phyloP scores from a whole-genome alignment of 768 basidiomycete genomes.

The Termitomyces heimii region DNA sequence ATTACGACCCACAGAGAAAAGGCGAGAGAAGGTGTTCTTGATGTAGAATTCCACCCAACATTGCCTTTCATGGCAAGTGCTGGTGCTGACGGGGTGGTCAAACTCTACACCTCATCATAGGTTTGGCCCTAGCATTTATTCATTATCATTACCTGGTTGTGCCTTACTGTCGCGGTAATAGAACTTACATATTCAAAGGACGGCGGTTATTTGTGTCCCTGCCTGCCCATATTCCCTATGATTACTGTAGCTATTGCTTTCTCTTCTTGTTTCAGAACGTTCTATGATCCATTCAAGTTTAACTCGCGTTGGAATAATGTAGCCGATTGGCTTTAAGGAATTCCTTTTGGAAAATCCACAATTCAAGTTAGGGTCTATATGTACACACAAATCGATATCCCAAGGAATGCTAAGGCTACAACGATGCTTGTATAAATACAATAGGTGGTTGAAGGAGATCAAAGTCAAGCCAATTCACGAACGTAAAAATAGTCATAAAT shows the following conservation, averaged over 20 bases:
- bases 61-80: constrained; percentile 88
- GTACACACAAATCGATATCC: background rate
- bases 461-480: background rate
- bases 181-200: constrained; percentile 30
- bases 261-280: constrained; percentile 11
- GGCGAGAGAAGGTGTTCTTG: constrained; percentile 85
- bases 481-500: constrained; percentile 10
- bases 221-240: constrained; percentile 20
- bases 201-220: constrained; percentile 15
- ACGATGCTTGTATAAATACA: constrained; percentile 25
- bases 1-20: constrained; percentile 86
- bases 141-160: constrained; percentile 4
- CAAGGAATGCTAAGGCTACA: constrained; percentile 33
- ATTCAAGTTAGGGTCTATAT: background rate
- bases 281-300: constrained; percentile 10
- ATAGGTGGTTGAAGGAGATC: constrained; percentile 6
- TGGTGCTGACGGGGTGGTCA: constrained; percentile 93
- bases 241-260: constrained; percentile 22
- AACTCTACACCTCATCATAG: constrained; percentile 85
- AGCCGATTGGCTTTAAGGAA: background rate
- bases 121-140: constrained; percentile 9
- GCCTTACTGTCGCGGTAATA: constrained; percentile 18
- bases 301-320: constrained; percentile 1
- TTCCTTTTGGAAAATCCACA: background rate
- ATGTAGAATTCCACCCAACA: constrained; percentile 78